phyloP scores from a whole-genome alignment of 1,284 basidiomycete genomes.

The Malassezia restricta region DNA sequence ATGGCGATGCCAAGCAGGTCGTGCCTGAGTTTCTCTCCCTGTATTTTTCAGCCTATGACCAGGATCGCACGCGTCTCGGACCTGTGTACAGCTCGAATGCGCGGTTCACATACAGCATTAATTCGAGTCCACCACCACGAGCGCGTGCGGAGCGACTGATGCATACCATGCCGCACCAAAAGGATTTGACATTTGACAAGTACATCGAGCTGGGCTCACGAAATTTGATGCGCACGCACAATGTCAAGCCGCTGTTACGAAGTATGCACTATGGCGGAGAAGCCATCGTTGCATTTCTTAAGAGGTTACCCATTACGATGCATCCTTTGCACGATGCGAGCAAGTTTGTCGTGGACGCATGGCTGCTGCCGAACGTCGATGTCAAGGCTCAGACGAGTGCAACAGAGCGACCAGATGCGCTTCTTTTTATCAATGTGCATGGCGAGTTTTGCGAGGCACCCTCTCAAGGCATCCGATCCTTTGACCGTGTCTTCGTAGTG shows the following conservation, averaged over 20 bases:
- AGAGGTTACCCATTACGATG: constrained; percentile 61
- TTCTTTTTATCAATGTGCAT: constrained; percentile 70
- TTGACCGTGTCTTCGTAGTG: constrained; percentile 81
- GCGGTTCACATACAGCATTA: constrained; percentile 75
- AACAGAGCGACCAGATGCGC: constrained; percentile 48
- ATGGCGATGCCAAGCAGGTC: constrained; percentile 56
- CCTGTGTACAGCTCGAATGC: constrained; percentile 70
- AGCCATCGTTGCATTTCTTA: constrained; percentile 56
- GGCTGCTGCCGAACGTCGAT: constrained; percentile 51
- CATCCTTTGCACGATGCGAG: constrained; percentile 56
- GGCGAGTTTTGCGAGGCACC: constrained; percentile 73
- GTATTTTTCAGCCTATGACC: constrained; percentile 66
- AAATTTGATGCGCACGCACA: constrained; percentile 35
- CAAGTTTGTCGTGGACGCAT: constrained; percentile 81
- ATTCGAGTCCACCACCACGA: constrained; percentile 69
- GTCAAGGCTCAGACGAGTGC: constrained; percentile 28
- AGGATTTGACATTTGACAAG: constrained; percentile 60
- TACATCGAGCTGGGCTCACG: constrained; percentile 51
- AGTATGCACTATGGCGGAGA: constrained; percentile 59
- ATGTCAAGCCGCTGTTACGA: constrained; percentile 21
- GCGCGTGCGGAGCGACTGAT: constrained; percentile 42
- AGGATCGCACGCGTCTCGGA: constrained; percentile 57
- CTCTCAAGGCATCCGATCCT: constrained; percentile 64
- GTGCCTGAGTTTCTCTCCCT: constrained; percentile 63
- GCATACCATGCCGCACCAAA: constrained; percentile 60